These are phyloP conservation scores for Aspergillus bombycis DNA, from an alignment of 2,329 filamentous ascomycete species.

Conservation along the genomic window DNA sequence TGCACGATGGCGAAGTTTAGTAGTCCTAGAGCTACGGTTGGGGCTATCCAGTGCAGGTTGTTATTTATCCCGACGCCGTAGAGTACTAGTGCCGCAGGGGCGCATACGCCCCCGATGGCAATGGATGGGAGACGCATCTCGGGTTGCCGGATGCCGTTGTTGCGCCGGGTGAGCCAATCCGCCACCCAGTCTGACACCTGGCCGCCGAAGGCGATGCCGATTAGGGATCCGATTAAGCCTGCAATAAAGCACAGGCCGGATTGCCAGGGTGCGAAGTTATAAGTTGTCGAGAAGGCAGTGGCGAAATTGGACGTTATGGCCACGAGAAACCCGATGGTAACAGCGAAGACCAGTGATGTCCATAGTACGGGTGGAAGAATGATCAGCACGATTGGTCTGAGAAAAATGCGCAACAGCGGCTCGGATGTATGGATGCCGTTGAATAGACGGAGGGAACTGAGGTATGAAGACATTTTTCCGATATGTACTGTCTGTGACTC, in stretches of 20 bases:
- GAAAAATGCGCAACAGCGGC: background rate
- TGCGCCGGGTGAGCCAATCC: background rate
- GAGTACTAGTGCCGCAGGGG: constrained; percentile 33
- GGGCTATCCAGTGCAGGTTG: constrained; percentile 54
- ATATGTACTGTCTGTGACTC: background rate
- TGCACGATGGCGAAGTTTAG: background rate
- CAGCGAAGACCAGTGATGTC: background rate
- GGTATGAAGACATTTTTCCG: background rate
- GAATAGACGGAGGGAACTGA: background rate
- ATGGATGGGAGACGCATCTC: constrained; percentile 20
- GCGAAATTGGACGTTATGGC: background rate
- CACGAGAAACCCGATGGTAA: background rate
- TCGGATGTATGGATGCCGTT: background rate
- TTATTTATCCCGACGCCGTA: constrained; percentile 38
- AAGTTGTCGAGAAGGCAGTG: background rate
- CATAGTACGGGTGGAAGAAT: background rate
- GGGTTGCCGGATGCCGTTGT: background rate
- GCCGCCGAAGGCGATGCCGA: background rate
- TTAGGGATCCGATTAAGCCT: background rate
- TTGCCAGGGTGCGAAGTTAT: background rate
- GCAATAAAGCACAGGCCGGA: background rate
- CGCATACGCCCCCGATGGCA: constrained; percentile 24
- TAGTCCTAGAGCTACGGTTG: constrained; percentile 53
- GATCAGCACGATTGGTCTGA: background rate
- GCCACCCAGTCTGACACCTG: constrained; percentile 1